Conservation (phyloP, 495 filamentous ascomycete species). For the Lichenothelia convexa region DNA sequence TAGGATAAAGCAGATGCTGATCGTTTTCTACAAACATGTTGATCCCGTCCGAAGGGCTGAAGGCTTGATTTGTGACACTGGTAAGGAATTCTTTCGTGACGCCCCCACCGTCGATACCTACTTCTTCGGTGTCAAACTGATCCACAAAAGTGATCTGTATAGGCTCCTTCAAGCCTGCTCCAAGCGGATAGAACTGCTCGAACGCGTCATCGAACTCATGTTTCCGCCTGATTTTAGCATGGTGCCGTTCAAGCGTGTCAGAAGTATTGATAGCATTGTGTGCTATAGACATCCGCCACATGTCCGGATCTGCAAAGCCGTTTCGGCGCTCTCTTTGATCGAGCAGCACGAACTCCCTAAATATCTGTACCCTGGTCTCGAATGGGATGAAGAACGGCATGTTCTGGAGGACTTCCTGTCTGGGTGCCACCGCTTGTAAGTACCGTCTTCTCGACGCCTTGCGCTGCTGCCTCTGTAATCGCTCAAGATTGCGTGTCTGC, state of each 20-base stretch:
- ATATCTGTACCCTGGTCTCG: conserved; percentile 77
- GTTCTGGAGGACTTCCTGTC: conserved; percentile 78
- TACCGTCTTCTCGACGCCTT: conserved; percentile 46
- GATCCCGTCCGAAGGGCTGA: conserved; percentile 32
- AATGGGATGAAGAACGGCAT: conserved; percentile 98
- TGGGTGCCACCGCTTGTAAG: conserved; percentile 58
- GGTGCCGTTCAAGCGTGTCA: conserved; percentile 39
- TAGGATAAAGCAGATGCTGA: conserved; percentile 79
- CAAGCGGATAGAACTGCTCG: conserved; percentile 63
- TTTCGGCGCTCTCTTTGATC: conserved; percentile 55
- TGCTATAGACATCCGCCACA: conserved; percentile 52
- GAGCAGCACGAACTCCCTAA: conserved; percentile 70
- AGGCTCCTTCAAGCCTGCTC: conserved; percentile 77
- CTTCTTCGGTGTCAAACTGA: conserved; percentile 67
- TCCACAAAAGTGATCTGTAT: conserved; percentile 97
- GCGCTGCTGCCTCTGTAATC: conserved; percentile 40
- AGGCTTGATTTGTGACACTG: conserved; percentile 75
- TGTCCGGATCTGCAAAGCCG: conserved; percentile 60
- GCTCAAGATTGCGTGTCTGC: conserved; percentile 31
- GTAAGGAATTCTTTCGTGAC: conserved; percentile 97
- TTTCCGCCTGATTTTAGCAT: conserved; percentile 65
- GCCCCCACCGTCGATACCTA: conserved; percentile 91
- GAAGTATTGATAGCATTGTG: background rate
- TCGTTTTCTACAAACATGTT: conserved; percentile 70
- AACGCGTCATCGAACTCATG: conserved; percentile 75